Evolutionary conservation across 495 filamentous ascomycete species (phyloP), one percentile per base, ranked within the genome.

Genomic region (Alectoria sarmentosa): DNA sequence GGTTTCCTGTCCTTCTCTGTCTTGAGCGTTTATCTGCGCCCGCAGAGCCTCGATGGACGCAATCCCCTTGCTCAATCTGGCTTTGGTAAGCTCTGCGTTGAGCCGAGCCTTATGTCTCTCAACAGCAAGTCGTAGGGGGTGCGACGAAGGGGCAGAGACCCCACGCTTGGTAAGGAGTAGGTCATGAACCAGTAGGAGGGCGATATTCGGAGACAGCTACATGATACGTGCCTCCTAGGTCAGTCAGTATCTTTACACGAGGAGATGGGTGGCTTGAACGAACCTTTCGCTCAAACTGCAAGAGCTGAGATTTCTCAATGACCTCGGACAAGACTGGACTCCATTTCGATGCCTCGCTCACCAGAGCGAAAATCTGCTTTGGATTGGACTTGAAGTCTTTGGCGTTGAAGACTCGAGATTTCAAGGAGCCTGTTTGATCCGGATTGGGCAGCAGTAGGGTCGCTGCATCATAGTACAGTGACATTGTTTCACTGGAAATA

Each of bases 391-490:
- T 93, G 23, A 89, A 74, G 28, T 79, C 77, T 63, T 86, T 87
- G 60, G 83, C 83, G 62, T 82, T 78, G 75, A 90, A 97, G 60
- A 96, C 81, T 37, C 88, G 79, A 2, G 90, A 88, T 73, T 92
- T 94, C 71, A 96, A 82, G n/a, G 86, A 92, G 39, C 89, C 89
- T 30, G 86, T 84, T 17, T 79, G 72, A 19, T 83, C 82, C n/a
- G 76, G 67, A 0, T 86, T 75, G 23, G 82, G 82, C 4, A 83
- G 83, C 58, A 98, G 77, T 48, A 96, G 76, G 13, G 80, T 76
- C 6, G 89, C 91, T 32, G 91, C 88, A 76, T 98, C 94, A 73
- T 94, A 88, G 76, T 98, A 98, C 65, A 98, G 90, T 57, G 93
- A 96, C 94, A 98, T 95, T 3, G 21, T 14, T 10, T n/a, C 38